Evolutionary conservation across 208 protist species (phyloP).

Genomic region (Angomonas deanei): DNA sequence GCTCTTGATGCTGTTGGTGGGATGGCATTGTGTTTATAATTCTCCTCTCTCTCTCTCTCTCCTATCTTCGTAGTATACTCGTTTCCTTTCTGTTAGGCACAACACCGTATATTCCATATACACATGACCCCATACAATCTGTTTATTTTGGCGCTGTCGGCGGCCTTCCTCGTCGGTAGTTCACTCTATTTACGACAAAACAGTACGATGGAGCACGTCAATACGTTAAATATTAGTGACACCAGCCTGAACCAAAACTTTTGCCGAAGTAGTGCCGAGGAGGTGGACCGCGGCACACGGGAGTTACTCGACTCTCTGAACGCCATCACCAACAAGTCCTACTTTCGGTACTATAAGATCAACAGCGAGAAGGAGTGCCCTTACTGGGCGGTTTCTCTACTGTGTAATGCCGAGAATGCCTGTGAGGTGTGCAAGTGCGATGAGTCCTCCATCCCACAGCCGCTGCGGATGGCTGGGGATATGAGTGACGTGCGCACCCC

Average conservation of each 20-base stretch:
- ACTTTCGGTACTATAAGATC: constrained; percentile 89
- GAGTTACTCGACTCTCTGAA: constrained; percentile 54
- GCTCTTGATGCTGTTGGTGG: too few species aligned
- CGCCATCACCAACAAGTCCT: constrained; percentile 57
- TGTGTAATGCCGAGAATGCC: constrained; percentile 75
- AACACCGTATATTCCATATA: too few species aligned
- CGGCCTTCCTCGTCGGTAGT: too few species aligned
- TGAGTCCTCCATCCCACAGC: constrained; percentile 56
- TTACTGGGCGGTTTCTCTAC: constrained; percentile 78
- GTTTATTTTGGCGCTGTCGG: too few species aligned
- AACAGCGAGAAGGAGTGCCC: constrained; percentile 77
- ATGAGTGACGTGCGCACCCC: constrained; percentile 68
- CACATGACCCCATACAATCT: too few species aligned
- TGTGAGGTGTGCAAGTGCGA: constrained; percentile 83
- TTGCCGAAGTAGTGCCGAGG: constrained; percentile 49
- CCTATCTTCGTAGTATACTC: too few species aligned
- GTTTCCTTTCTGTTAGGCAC: too few species aligned
- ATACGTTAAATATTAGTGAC: too few species aligned
- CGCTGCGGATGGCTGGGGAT: constrained; percentile 49
- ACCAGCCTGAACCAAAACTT: constrained; percentile 39
- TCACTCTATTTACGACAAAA: too few species aligned
- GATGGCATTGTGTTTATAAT: too few species aligned
- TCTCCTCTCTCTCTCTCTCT: too few species aligned
- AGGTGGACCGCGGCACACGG: constrained; percentile 39
- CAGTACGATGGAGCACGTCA: too few species aligned